A percentile compares a stretch with the other conserved stretches of the same genome.
Evolutionary conservation across 2,329 filamentous ascomycete genomes (phyloP).

Genomic region (Tympanopsis confertula): DNA sequence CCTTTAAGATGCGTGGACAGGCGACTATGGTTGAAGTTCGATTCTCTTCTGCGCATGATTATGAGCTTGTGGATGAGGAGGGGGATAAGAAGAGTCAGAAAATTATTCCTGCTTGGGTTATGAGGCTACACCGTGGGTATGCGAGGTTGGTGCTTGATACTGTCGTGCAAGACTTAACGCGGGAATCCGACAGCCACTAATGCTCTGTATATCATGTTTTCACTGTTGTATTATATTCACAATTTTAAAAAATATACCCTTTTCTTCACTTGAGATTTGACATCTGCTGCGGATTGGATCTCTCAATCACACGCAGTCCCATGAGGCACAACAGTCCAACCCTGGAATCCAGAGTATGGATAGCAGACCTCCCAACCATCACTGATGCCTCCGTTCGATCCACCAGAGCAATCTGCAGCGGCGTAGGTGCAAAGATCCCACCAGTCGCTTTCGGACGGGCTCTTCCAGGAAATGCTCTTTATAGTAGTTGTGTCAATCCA

Average conservation of each 20-base stretch:
- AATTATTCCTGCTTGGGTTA: neutral
- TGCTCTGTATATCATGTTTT: too few relatives aligned
- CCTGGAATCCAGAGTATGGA: neutral
- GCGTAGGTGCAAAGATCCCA: neutral
- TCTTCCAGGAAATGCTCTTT: neutral
- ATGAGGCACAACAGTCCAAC: neutral
- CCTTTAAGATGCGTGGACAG: too few relatives aligned
- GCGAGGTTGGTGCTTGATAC: neutral
- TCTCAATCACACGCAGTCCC: too few relatives aligned
- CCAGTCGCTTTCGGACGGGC: neutral
- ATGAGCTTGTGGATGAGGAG: neutral
- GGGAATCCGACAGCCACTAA: too few relatives aligned
- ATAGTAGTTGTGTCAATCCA: neutral
- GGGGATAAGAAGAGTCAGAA: neutral
- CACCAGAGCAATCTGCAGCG: neutral
- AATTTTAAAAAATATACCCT: too few relatives aligned
- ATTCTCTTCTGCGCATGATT: neutral
- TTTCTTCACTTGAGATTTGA: too few relatives aligned
- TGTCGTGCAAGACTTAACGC: neutral
- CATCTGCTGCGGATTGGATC: too few relatives aligned
- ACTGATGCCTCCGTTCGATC: neutral
- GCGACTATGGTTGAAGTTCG: neutral
- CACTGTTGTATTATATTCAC: too few relatives aligned
- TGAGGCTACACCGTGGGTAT: neutral
- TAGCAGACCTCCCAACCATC: neutral